Evolutionary conservation across 352 stramenopile species (phyloP).

Genomic region (Phytophthora pinifolia): DNA sequence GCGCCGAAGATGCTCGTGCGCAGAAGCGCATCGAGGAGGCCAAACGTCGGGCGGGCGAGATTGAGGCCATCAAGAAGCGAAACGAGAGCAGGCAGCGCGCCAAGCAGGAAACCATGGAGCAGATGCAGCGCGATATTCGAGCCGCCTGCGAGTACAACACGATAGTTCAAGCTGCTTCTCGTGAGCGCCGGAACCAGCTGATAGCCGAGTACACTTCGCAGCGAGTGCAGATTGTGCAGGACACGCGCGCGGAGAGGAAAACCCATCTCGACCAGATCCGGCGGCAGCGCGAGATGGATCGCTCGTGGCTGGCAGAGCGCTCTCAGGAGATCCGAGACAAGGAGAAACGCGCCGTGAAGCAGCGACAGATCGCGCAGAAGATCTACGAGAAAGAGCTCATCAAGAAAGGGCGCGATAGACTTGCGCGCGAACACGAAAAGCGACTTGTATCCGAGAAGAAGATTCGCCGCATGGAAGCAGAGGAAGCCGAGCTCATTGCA

Average conservation of each 20-base stretch:
- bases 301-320: constrained; percentile 38
- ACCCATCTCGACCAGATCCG: constrained; percentile 48
- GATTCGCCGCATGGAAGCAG: constrained; percentile 64
- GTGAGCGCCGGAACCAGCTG: constrained; percentile 45
- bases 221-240: constrained; percentile 53
- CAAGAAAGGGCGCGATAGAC: constrained; percentile 44
- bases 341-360: constrained; percentile 43
- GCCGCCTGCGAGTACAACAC: constrained; percentile 55
- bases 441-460: constrained; percentile 54
- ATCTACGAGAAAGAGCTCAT: constrained; percentile 53
- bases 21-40: constrained; percentile 73
- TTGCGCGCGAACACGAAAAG: constrained; percentile 57
- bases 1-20: constrained; percentile 50
- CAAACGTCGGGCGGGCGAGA: constrained; percentile 58
- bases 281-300: constrained; percentile 40
- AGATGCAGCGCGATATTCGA: constrained; percentile 58
- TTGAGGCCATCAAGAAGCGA: constrained; percentile 57
- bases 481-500: constrained; percentile 64
- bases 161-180: constrained; percentile 38
- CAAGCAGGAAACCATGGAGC: constrained; percentile 53
- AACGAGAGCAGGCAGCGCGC: constrained; percentile 51
- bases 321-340: constrained; percentile 56
- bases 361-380: constrained; percentile 47
- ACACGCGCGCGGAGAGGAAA: constrained; percentile 47
- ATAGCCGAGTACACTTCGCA: constrained; percentile 40